A percentile compares a stretch with the other conserved stretches of the same genome.
Conservation (phyloP, 2,329 filamentous ascomycete genomes). For the Curvularia sp. region DNA sequence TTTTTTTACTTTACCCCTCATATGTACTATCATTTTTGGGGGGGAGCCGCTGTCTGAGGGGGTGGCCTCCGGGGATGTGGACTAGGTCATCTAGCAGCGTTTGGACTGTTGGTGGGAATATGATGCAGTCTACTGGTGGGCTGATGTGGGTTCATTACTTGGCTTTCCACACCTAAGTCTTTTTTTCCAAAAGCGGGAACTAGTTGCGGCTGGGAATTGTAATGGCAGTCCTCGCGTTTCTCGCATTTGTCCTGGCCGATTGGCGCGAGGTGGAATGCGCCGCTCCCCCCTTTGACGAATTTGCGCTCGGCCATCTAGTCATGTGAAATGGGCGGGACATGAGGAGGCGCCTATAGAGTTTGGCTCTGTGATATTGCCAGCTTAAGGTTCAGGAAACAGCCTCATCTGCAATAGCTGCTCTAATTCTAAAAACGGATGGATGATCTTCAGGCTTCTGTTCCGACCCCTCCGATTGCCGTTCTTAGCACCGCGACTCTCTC, state of each 20-base stretch:
- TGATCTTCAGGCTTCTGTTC: not conserved
- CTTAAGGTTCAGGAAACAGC: not conserved
- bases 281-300: not conserved
- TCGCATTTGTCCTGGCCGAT: not conserved
- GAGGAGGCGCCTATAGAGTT: not conserved
- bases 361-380: not conserved
- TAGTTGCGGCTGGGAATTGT: not conserved
- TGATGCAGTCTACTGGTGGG: not conserved
- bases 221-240: not conserved
- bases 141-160: not conserved
- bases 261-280: not conserved
- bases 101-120: not conserved
- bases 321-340: not conserved
- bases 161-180: not conserved
- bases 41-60: not conserved
- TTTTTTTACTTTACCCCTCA: not conserved
- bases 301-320: not conserved
- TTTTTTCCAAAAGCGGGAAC: not conserved
- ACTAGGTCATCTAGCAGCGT: not conserved
- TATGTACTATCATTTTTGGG: not conserved
- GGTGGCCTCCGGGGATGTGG: not conserved
- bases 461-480: not conserved
- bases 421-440: not conserved
- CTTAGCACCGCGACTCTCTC: not conserved
- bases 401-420: not conserved